A percentile compares a stretch with the other conserved stretches of the same genome.
These are phyloP conservation scores for Tuctoria greenei DNA, from an alignment of 176 grass and related monocot species.

Conservation along the genomic window DNA sequence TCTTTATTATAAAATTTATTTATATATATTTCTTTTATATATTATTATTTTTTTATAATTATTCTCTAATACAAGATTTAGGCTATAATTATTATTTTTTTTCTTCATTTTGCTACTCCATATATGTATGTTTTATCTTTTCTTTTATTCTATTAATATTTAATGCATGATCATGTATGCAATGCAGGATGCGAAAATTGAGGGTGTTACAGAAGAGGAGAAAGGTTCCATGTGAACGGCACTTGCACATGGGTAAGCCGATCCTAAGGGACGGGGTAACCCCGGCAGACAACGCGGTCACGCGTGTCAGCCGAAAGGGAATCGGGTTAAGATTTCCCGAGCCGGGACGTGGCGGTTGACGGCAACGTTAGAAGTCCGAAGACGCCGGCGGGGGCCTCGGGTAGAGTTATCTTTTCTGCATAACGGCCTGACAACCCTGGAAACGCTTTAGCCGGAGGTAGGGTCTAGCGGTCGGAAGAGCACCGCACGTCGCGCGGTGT, in stretches of 20 bases:
- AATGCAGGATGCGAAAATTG: no score
- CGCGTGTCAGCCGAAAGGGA: slow-evolving; percentile 44
- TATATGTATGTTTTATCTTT: no score
- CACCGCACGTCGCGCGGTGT: slow-evolving; percentile 60
- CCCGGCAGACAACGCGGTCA: slow-evolving; percentile 44
- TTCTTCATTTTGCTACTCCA: no score
- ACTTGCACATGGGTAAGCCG: slow-evolving; percentile 80
- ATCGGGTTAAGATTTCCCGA: slow-evolving; percentile 62
- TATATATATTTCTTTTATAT: no score
- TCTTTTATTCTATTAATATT: no score
- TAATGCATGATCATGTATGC: no score
- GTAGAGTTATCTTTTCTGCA: slow-evolving; percentile 90
- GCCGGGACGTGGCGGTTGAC: slow-evolving; percentile 61
- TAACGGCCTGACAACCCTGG: slow-evolving; percentile 73
- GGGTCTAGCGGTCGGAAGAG: slow-evolving; percentile 62
- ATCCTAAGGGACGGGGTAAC: slow-evolving; percentile 75
- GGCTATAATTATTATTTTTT: no score
- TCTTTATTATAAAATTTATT: no score
- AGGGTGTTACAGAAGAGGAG: no score
- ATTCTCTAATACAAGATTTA: no score
- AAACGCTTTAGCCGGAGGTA: slow-evolving; percentile 72
- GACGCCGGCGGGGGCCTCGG: slow-evolving; percentile 64
- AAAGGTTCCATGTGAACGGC: slow-evolving; percentile 84
- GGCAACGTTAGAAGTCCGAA: slow-evolving; percentile 67
- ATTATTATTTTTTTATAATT: no score